Conservation (phyloP, 2,329 filamentous ascomycete species). For the Botrytis byssoidea region DNA sequence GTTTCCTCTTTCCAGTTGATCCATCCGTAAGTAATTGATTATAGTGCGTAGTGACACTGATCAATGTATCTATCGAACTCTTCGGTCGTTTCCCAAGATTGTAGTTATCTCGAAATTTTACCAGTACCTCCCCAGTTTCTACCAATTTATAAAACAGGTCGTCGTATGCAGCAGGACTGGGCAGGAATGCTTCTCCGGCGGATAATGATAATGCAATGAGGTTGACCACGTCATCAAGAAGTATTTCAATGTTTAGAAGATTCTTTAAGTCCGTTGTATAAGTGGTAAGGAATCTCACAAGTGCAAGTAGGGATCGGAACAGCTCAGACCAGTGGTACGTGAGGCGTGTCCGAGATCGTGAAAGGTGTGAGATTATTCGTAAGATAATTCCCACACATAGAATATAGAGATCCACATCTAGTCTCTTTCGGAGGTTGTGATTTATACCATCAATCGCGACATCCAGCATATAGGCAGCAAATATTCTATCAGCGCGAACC, state of each 20-base stretch:
- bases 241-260: slow-evolving; percentile 65
- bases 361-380: slow-evolving; percentile 79
- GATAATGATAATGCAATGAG: slow-evolving; percentile 81
- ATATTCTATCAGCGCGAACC: slow-evolving; percentile 67
- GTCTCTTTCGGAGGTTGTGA: slow-evolving; percentile 82
- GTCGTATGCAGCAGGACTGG: slow-evolving; percentile 83
- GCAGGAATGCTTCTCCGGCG: slow-evolving; percentile 85
- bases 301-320: slow-evolving; percentile 82
- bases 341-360: slow-evolving; percentile 76
- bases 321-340: slow-evolving; percentile 93
- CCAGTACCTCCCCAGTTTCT: slow-evolving; percentile 79
- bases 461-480: slow-evolving; percentile 77
- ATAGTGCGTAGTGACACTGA: slow-evolving; percentile 83
- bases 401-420: slow-evolving; percentile 83
- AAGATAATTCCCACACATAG: slow-evolving; percentile 79
- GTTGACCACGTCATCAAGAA: slow-evolving; percentile 78
- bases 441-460: slow-evolving; percentile 87
- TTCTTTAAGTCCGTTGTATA: slow-evolving; percentile 76
- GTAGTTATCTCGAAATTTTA: slow-evolving; percentile 80
- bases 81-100: slow-evolving; percentile 54
- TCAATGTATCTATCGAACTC: slow-evolving; percentile 78
- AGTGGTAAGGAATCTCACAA: slow-evolving; percentile 86
- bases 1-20: slow-evolving; percentile 52
- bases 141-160: slow-evolving; percentile 98
- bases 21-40: slow-evolving; percentile 71